Evolutionary conservation across 73 alveolate genomes (phyloP), one percentile per base, ranked within the genome.

Genomic region (Blepharisma japonicum): DNA sequence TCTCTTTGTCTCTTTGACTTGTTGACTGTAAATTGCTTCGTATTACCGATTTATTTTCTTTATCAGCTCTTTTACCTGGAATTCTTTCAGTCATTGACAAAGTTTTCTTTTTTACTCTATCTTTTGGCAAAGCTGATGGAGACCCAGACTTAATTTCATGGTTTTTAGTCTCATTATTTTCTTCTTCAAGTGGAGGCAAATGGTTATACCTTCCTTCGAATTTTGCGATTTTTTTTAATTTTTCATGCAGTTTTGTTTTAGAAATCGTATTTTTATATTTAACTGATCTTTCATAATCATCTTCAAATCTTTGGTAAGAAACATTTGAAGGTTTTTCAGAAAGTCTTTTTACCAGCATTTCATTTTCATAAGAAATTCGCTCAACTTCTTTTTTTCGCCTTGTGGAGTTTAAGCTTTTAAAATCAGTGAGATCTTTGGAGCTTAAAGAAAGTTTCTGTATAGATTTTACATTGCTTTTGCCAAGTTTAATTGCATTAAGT

Each of bases 221-320:
- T 61, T n/a, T 14, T n/a, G 74, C 38, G 23, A 61, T n/a, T 61
- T 61, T 61, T 61, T 14, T 39, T 61, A 61, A 25, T 61, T 39
- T 61, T 61, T 61, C 18, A 25, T 61, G 74, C 49, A 61, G 5
- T 14, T 25, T 61, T 20, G 74, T 39, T 61, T 61, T 61, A 25
- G 74, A 61, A 9, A 61, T 61, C 14, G 74, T 61, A 2, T 61
- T 61, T 61, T 61, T 61, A 25, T 61, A 61, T 14, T 25, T 25
- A 14, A 14, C 47, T 61, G 14, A 39, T 14, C 14, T 14, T 61
- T 61, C 47, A 48, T 14, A 61, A 14, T 61, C 74, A 18, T 61
- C 23, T 61, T 61, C 49, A 61, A 14, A 39, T 25, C 74, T n/a
- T 61, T 61, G 18, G 23, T n/a, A n/a, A 61, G 47, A 14, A 9